Base-by-base conservation (phyloP, 1,139 yeast genomes). In the Diutina rugosa region DNA sequence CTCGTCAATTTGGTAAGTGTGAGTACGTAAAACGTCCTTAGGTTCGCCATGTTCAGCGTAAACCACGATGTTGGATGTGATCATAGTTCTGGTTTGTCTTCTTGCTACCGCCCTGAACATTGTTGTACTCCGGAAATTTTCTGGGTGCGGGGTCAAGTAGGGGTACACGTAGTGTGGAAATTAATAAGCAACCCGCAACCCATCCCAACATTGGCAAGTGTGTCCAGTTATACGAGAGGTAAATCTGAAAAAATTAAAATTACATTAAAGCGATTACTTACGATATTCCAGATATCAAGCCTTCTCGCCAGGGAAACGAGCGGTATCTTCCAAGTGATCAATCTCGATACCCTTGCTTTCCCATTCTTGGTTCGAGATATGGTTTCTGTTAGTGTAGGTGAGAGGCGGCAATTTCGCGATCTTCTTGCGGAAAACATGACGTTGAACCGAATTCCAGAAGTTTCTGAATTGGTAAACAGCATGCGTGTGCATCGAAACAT, bases 1-100 rank as follows among this genome's bases (percentile, higher is more conserved):
- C 56, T 79, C 80, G 56, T 76, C 78, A 56, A 84, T 73, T 55
- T 78, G 70, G 63, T 79, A 81, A 6, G 72, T 67, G 62, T 81
- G 85, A 44, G 82, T 74, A 58, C 72, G 72, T 59, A 84, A 70
- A 3, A 78, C 84, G 46, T 82, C 82, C 46, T 69, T 62, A 1
- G 89, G 89, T 56, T 79, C 83, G 12, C 89, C 88, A 62, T 84
- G 82, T 29, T 74, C 66, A 28, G 80, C 67, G 64, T 82, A 83
- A 56, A 82, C 72, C 29, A 82, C 81, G 1, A 86, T 83, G 63
- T 79, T 81, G 1, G 87, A 77, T 6, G 83, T 78, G 57, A 76
- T 71, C 80, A 76, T 76, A 51, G 53, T 28, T 32, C 53, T 14
- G 30, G 41, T 49, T 32, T 49, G 53, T 4, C 32, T 44, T 30